Evolutionary conservation across 1,139 yeast species (phyloP).

Genomic region (Geotrichum candidum): DNA sequence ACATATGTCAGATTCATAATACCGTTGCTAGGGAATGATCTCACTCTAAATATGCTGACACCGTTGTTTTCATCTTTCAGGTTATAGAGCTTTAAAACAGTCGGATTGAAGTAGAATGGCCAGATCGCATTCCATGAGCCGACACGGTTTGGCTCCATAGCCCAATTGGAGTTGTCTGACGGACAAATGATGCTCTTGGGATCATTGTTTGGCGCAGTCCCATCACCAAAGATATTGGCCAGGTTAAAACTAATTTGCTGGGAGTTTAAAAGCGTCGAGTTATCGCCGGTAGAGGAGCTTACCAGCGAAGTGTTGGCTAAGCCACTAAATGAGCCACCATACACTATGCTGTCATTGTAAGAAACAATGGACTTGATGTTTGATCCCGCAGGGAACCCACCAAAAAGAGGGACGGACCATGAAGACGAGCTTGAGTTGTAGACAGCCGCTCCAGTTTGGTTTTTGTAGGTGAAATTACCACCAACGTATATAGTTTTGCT

Average conservation of each 20-base stretch:
- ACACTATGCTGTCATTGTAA: slow-evolving; percentile 49
- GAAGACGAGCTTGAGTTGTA: slow-evolving; percentile 49
- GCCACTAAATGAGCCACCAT: slow-evolving; percentile 70
- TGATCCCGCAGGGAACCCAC: slow-evolving; percentile 66
- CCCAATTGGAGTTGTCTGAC: slow-evolving; percentile 47
- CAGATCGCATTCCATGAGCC: slow-evolving; percentile 67
- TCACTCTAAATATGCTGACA: slow-evolving; percentile 61
- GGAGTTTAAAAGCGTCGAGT: slow-evolving; percentile 45
- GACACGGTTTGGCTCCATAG: slow-evolving; percentile 44
- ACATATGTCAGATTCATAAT: slow-evolving; percentile 86
- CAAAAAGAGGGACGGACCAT: slow-evolving; percentile 55
- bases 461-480: slow-evolving; percentile 59
- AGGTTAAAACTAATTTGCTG: slow-evolving; percentile 61
- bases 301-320: slow-evolving; percentile 49
- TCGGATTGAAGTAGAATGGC: slow-evolving; percentile 57
- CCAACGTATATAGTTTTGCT: slow-evolving; percentile 63
- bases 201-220: slow-evolving; percentile 37
- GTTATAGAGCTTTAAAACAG: slow-evolving; percentile 68
- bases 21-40: slow-evolving; percentile 76
- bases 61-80: slow-evolving; percentile 45
- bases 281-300: slow-evolving; percentile 33
- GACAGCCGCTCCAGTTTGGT: slow-evolving; percentile 57
- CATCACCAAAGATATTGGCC: slow-evolving; percentile 55
- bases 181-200: slow-evolving; percentile 60
- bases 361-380: slow-evolving; percentile 59